Evolutionary conservation across 495 filamentous ascomycete genomes (phyloP), one percentile per base, ranked within the genome.

Genomic region (Oidiodendron maius): DNA sequence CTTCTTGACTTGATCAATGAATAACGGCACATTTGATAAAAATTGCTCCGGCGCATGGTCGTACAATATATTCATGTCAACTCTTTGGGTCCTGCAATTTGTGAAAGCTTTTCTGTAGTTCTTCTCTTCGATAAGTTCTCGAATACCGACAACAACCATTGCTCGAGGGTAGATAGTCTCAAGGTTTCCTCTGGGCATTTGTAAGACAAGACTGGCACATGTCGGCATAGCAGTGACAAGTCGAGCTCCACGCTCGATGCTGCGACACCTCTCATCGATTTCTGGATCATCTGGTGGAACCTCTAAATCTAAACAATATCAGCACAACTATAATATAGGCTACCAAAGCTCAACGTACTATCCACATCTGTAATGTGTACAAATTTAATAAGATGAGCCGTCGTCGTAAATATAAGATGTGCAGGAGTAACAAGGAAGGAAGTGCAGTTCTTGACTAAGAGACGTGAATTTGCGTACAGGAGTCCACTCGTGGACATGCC

Each of bases 21-120:
- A 94, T 1, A 90, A 54, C 5, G 67, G 68, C 24, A 96, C 74
- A 52, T 80, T 84, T 11, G 76, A 70, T 66, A 96, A 72, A 59
- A 98, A 95, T 51, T 93, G 86, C 36, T 79, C 69, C 0, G 90
- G 88, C 5, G 77, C 78, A 69, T 97, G 84, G 62, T 98, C 93
- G 61, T 95, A 91, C n/a, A 98, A 70, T 45, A 98, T 91, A 60
- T 97, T 98, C 83, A 96, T 89, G 60, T 98, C 93, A 3, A 98
- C 93, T 52, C 93, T 80, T 61, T 96, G 94, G 43, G 82, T 89
- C 25, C 93, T 81, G 61, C 93, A 98, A 32, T 84, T 80, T 21
- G 87, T 67, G 61, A 95, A 98, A 1, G 93, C 93, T 46, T 74
- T 78, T 38, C 74, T 82, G 56, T 96, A 98, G 38, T 93, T 74